phyloP scores from a whole-genome alignment of 202 grass and related monocot species.

The Eragrostis tef region DNA sequence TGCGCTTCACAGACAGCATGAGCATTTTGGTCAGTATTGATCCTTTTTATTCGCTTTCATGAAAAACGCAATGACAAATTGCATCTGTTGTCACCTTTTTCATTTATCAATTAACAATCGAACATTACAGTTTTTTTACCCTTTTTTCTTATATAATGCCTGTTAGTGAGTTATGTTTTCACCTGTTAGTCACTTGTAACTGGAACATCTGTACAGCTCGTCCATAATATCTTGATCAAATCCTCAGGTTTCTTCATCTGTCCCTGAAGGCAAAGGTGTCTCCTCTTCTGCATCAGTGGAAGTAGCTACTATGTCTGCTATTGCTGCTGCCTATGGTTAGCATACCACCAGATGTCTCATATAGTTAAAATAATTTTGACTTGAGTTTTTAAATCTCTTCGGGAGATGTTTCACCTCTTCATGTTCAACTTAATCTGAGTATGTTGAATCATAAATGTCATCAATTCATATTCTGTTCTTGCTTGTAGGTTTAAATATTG shows the following conservation, averaged over 20 bases:
- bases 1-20: conserved; percentile 83
- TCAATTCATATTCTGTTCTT: conserved; percentile 43
- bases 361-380: background rate
- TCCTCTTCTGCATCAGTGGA: conserved; percentile 98
- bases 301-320: conserved; percentile 88
- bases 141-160: conserved; percentile 2
- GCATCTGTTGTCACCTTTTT: conserved; percentile 37
- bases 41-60: conserved; percentile 29
- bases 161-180: conserved; percentile 32
- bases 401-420: background rate
- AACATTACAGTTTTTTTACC: background rate
- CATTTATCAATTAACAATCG: background rate
- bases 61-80: conserved; percentile 21
- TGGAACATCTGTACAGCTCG: background rate
- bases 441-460: conserved; percentile 15
- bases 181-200: background rate
- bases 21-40: conserved; percentile 72
- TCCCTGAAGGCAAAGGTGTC: conserved; percentile 98
- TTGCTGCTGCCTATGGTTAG: conserved; percentile 86
- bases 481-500: conserved; percentile 78
- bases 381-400: conserved; percentile 10
- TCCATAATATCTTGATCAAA: conserved; percentile 30
- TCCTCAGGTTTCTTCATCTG: conserved; percentile 87
- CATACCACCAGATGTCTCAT: background rate
- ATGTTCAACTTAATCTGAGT: conserved; percentile 39